Evolutionary conservation across 73 alveolate species (phyloP), one percentile per base, ranked within the genome.

Genomic region (Paramecium caudatum): DNA sequence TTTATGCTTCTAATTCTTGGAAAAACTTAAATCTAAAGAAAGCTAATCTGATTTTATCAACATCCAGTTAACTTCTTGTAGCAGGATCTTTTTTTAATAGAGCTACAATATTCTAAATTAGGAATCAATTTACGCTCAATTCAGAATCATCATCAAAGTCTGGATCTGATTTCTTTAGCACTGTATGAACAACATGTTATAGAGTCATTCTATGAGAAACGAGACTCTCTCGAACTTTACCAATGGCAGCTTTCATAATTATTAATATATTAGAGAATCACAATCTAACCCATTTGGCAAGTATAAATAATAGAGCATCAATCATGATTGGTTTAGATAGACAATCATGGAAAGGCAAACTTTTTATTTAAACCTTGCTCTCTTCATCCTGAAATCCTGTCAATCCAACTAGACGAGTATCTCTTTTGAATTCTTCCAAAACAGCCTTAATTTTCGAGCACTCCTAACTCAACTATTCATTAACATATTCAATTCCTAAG

Each of bases 1-100:
- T 74, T 1, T 45, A 74, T 7, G 36, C 17, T 74, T 74, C 88
- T 16, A 74, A 74, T 21, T 74, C 88, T 74, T 45, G 19, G 32
- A 74, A 74, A 45, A 74, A 74, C 47, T 74, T 74, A 45, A 74
- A 74, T 74, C 88, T 36, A 74, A 74, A 74, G 69, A 74, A 74
- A 21, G 88, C 17, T 25, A 74, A 74, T 41, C 88, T 37, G n/a
- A 74, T 74, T 41, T 43, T 74, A 74, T 74, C 88, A 2, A 74
- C 47, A 45, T 74, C 88, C 15, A 43, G 6, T 74, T 74, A 25
- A 7, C 43, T 19, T 74, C 88, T 74, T 19, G 19, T 34, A 33
- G n/a, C 55, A 4, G 65, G 39, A 23, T 74, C 68, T 74, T 45
- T 74, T 17, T 74, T 41, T 2, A 41, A 30, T 10, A 74, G 32